Base-by-base conservation (phyloP, 2,329 filamentous ascomycete genomes). In the Phialophora verrucosa region DNA sequence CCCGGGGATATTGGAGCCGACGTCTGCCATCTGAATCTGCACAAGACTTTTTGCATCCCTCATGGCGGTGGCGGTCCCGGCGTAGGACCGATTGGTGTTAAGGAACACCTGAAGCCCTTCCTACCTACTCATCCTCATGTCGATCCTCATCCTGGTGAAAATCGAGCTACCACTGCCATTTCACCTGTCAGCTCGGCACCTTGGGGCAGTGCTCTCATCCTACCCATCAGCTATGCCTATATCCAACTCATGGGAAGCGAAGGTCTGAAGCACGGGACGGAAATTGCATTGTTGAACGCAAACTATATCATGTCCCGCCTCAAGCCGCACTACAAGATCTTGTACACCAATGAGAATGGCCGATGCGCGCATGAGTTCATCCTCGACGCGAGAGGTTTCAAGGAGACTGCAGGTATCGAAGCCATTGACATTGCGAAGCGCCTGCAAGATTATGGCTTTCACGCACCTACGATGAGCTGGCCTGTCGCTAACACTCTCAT, bases 41-140 rank as follows among this genome's bases (percentile, higher is more conserved):
- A 98, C 87, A 98, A 98, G 86, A 98, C 94, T 2, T 98, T 98
- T 84, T 98, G 94, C 78, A 98, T 98, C 74, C 94, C 94, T 55
- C 94, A 98, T 79, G 94, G 94, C 63, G 94, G 94, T 70, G 94
- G 94, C 71, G 94, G 94, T 17, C 94, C 94, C 10, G 94, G 94
- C 74, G 92, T 97, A 44, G 94, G 94, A 1, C 94, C 94, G 61
- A 96, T 98, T 72, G 93, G 93, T 76, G 94, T 97, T 63, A 95
- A 93, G 77, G 81, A 88, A 67, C 91, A 96, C 74, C 87, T 98
- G 58, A 81, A 85, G 6, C 87, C 88, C 5, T 93, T 89, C 83
- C 84, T 97, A 14, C 92, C 93, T 4, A 87, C 86, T 20, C 90
- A 91, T 77, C 86, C 89, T 10, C 79, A 87, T 53, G 83, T 87